These are phyloP conservation scores for Arthromyces matolae DNA, from an alignment of 768 basidiomycete genomes.

Conservation along the genomic window DNA sequence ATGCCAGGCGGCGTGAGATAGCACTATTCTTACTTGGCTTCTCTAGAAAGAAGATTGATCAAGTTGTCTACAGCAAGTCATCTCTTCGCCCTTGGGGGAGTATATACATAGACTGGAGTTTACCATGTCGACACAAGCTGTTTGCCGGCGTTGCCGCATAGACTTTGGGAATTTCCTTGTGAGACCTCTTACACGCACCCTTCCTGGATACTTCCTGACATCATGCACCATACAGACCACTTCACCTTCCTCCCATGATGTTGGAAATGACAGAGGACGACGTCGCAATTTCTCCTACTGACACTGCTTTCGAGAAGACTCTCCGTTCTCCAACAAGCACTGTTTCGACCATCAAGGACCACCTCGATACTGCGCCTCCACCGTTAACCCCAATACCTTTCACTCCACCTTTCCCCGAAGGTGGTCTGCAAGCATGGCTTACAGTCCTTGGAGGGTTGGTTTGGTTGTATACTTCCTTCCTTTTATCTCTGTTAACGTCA, in stretches of 20 bases:
- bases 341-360: constrained; percentile 10
- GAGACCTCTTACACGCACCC: constrained; percentile 11
- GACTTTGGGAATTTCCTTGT: constrained; percentile 17
- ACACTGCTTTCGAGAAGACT: constrained; percentile 6
- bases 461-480: constrained; percentile 19
- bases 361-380: constrained; percentile 6
- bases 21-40: not conserved
- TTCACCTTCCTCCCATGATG: constrained; percentile 17
- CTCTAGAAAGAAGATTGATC: too few relatives aligned
- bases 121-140: constrained; percentile 11
- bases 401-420: constrained; percentile 37
- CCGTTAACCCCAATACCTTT: not conserved
- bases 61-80: constrained; percentile 1
- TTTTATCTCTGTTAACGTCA: not conserved
- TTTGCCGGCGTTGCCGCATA: constrained; percentile 17
- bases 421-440: constrained; percentile 41
- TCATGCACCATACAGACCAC: constrained; percentile 11
- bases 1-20: constrained; percentile 9
- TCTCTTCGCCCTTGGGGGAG: constrained; percentile 2
- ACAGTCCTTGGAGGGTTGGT: constrained; percentile 47
- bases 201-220: constrained; percentile 21
- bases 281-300: constrained; percentile 6
- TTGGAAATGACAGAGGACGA: constrained; percentile 7
- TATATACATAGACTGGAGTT: not conserved
- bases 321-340: constrained; percentile 8